Evolutionary conservation across 2,329 filamentous ascomycete genomes (phyloP), one percentile per base, ranked within the genome.

Genomic region (Teratosphaeria pseudoeucalypti): DNA sequence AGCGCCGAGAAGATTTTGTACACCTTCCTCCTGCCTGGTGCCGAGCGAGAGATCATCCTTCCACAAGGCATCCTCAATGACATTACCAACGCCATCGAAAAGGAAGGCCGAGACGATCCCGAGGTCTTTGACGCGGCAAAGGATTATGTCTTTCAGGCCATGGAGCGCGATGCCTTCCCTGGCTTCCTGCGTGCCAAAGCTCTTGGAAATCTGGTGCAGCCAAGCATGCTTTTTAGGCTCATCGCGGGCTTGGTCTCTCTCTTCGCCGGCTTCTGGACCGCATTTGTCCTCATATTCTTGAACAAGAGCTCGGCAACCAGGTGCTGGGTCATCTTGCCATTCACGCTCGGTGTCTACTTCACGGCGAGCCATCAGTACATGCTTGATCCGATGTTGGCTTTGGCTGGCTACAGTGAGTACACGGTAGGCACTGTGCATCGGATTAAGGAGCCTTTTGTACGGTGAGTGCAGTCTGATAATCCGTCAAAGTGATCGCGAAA

Each of bases 1-100:
- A 96, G 90, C 2, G 95, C 95, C 0, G 94, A 97, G 77, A 96
- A 96, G 81, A 96, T 99, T 56, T 82, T 99, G n/a, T 99, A 96
- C 77, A 97, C 92, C 1, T 99, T 94, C 71, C 81, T 99, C 6
- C 84, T 99, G 1, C 91, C 92, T 0, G 92, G 91, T n/a, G 90
- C 94, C 0, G 94, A 99, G 77, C 85, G 95, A 66, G 94, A 99
- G 75, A 97, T 99, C 66, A 91, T 92, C 54, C 82, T 99, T 6
- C 92, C 94, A 0, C 88, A 92, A 62, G 85, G 85, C 37, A 96
- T 97, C 70, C 87, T 92, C 0, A 82, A 88, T 58, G 86, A 92
- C 27, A 92, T 97, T 61, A 95, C 91, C 47, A 82, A 86, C 23
- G 84, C 90, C 14, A 95, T 99, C 63, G 94, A 99, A 75, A 88